These are phyloP conservation scores for Aphanocladium album DNA, from an alignment of 2,329 filamentous ascomycete genomes.

Conservation along the genomic window DNA sequence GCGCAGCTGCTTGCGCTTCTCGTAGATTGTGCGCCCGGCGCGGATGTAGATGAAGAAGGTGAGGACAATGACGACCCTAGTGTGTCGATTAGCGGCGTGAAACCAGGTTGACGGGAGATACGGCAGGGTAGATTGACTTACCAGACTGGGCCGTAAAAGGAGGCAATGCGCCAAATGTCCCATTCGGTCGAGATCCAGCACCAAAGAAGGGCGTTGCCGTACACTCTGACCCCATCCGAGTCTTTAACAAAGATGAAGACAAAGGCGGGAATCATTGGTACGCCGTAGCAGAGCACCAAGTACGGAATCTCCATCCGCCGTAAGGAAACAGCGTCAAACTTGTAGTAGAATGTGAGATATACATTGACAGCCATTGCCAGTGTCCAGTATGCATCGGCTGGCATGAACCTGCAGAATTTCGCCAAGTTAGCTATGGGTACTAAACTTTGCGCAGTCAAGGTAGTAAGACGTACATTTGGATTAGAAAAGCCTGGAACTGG, in stretches of 20 bases:
- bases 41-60: slow-evolving; percentile 63
- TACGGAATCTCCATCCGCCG: slow-evolving; percentile 68
- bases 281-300: slow-evolving; percentile 63
- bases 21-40: slow-evolving; percentile 63
- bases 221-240: slow-evolving; percentile 50
- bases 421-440: too few relatives aligned
- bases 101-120: too few relatives aligned
- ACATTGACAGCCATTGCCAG: slow-evolving; percentile 81
- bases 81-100: too few relatives aligned
- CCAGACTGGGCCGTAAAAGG: slow-evolving; percentile 72
- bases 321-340: slow-evolving; percentile 61
- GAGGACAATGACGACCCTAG: slow-evolving; percentile 54
- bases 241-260: slow-evolving; percentile 60
- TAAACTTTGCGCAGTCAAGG: too few relatives aligned
- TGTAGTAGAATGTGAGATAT: slow-evolving; percentile 73
- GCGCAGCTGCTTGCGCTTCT: slow-evolving; percentile 57
- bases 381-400: slow-evolving; percentile 71
- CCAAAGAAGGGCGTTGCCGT: slow-evolving; percentile 73
- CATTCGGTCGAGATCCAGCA: slow-evolving; percentile 68
- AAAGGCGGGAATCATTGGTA: slow-evolving; percentile 65
- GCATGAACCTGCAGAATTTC: slow-evolving; percentile 59
- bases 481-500: slow-evolving; percentile 71
- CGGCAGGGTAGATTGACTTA: slow-evolving; percentile 27
- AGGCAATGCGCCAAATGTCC: slow-evolving; percentile 66
- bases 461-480: slow-evolving; percentile 64